A percentile compares a stretch with the other conserved stretches of the same genome.
Conservation (phyloP, 257 asterid genomes). For the Lycium barbarum region DNA sequence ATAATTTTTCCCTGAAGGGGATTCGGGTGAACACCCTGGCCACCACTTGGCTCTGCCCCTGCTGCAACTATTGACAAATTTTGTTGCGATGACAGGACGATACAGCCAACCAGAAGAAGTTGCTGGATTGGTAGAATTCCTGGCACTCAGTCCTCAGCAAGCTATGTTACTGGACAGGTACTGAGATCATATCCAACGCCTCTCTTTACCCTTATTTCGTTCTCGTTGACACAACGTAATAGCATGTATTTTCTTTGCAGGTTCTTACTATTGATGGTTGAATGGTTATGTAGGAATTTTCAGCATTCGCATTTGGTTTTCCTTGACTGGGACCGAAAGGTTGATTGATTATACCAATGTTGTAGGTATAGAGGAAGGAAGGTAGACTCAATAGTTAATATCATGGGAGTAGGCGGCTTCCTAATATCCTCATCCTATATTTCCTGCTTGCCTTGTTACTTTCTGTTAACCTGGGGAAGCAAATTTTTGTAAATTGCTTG, state of each 20-base stretch:
- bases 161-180: conserved; percentile 93
- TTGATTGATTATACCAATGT: not conserved
- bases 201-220: not conserved
- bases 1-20: too few relatives aligned
- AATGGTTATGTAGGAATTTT: conserved; percentile 69
- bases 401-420: too few relatives aligned
- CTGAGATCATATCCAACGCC: not conserved
- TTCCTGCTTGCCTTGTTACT: not conserved
- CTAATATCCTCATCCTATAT: not conserved
- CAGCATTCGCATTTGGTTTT: not conserved
- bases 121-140: conserved; percentile 52
- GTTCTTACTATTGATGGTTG: conserved; percentile 92
- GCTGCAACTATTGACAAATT: not conserved
- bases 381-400: not conserved
- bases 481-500: not conserved
- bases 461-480: not conserved
- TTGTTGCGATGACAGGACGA: conserved; percentile 35
- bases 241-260: conserved; percentile 41
- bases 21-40: too few relatives aligned
- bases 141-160: conserved; percentile 61
- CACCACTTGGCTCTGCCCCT: too few relatives aligned
- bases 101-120: conserved; percentile 59
- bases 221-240: not conserved
- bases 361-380: not conserved
- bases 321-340: not conserved